These are phyloP conservation scores for Alternaria angustiovoidea DNA, from an alignment of 2,329 filamentous ascomycete species.

Conservation along the genomic window DNA sequence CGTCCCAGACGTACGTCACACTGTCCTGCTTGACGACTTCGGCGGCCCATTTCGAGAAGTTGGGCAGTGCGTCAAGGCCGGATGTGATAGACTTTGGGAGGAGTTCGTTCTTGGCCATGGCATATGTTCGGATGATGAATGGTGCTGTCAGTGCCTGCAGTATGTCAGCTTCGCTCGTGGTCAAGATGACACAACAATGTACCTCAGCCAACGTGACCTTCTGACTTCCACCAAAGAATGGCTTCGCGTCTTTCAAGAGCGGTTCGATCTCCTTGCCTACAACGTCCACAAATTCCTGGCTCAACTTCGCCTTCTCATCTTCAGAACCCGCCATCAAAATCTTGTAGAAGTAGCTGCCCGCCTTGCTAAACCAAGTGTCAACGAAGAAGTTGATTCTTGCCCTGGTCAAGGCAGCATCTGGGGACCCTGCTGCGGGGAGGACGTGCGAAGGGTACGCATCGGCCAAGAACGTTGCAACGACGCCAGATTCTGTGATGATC, in stretches of 20 bases:
- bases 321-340: slow-evolving; percentile 57
- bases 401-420: slow-evolving; percentile 66
- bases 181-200: slow-evolving; percentile 9
- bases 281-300: slow-evolving; percentile 61
- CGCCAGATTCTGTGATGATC: slow-evolving; percentile 75
- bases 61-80: slow-evolving; percentile 66
- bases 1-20: slow-evolving; percentile 60
- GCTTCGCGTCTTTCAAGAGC: slow-evolving; percentile 60
- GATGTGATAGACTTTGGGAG: slow-evolving; percentile 59
- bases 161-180: slow-evolving; percentile 8
- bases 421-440: slow-evolving; percentile 63
- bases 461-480: slow-evolving; percentile 75
- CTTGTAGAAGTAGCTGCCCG: slow-evolving; percentile 59
- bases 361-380: slow-evolving; percentile 72
- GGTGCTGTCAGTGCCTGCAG: slow-evolving; percentile 68
- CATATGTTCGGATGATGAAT: slow-evolving; percentile 70
- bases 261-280: slow-evolving; percentile 78
- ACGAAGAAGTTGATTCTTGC: slow-evolving; percentile 76
- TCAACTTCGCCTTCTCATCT: slow-evolving; percentile 59
- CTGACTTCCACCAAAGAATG: slow-evolving; percentile 57
- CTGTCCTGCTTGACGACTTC: slow-evolving; percentile 69
- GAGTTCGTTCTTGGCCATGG: slow-evolving; percentile 63
- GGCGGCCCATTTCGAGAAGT: slow-evolving; percentile 73
- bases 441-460: slow-evolving; percentile 75
- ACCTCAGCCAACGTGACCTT: slow-evolving; percentile 78